These are phyloP conservation scores for Mycena filopes DNA, from an alignment of 768 basidiomycete species.

Conservation along the genomic window DNA sequence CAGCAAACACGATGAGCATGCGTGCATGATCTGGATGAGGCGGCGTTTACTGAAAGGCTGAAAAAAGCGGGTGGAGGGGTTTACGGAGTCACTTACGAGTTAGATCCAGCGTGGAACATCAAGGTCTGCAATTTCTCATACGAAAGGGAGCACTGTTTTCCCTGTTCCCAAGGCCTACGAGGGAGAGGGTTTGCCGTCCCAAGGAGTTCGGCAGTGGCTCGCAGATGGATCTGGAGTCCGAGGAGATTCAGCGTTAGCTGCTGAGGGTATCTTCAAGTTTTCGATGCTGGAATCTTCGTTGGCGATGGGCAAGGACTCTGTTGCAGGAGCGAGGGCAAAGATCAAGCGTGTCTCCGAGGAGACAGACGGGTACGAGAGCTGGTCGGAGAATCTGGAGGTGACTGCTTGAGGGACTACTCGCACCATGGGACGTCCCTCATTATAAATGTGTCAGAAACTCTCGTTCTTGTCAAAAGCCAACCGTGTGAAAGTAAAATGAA, in stretches of 20 bases:
- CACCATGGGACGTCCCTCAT: no score
- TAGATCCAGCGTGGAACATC: conserved; percentile 28
- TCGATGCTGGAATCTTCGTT: conserved; percentile 15
- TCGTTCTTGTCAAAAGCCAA: no score
- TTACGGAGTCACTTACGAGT: conserved; percentile 23
- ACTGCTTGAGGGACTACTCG: no score
- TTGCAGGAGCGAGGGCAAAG: background rate
- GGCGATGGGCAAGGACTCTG: conserved; percentile 23
- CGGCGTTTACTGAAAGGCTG: background rate
- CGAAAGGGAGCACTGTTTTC: background rate
- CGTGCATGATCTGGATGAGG: no score
- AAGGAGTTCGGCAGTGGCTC: conserved; percentile 11
- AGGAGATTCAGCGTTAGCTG: conserved; percentile 11
- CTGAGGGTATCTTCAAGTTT: conserved; percentile 12
- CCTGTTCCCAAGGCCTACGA: conserved; percentile 8
- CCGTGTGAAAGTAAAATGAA: no score
- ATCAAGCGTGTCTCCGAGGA: conserved; percentile 1
- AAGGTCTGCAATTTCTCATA: background rate
- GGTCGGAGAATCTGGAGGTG: conserved; percentile 23
- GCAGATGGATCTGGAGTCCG: conserved; percentile 15
- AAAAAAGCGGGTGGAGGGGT: conserved; percentile 19
- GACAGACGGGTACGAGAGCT: conserved; percentile 21
- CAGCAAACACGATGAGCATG: conserved; percentile 17
- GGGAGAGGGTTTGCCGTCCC: conserved; percentile 1
- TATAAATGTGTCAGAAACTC: no score